Evolutionary conservation across 495 filamentous ascomycete genomes (phyloP), one percentile per base, ranked within the genome.

Genomic region (Cladorrhinum samala): DNA sequence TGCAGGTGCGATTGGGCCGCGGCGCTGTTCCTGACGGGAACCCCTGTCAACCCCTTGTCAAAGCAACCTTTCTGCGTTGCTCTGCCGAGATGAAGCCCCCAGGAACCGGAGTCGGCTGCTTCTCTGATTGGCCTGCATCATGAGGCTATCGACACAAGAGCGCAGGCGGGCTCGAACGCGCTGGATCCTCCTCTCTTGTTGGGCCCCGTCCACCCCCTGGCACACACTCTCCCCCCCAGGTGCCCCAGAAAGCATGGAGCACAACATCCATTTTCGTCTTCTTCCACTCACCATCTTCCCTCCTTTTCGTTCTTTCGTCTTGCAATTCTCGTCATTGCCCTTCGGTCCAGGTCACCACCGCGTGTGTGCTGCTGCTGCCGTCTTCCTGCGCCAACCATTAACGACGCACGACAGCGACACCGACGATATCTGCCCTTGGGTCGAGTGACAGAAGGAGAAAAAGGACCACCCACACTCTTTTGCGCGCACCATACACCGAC

Each of bases 1-100:
- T 45, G 46, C 46, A 21, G 16, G 33, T 47, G 4, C 36, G 21
- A 58, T 54, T 58, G 56, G 56, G 40, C 40, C 38, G 46, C 14
- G 4, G 1, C 21, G 0, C 17, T 19, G 51, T 54, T 24, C 55
- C 55, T 53, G 55, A 37, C 36, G 13, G n/a, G n/a, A n/a, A n/a
- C n/a, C n/a, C n/a, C n/a, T n/a, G n/a, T n/a, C n/a, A 24, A 8
- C 19, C 46, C 55, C 55, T 51, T 58, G 56, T 21, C 36, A 24
- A 48, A 21, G 24, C 17, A 36, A 42, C 40, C 44, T 46, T 45
- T 52, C 53, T 33, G 27, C 27, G 11, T 33, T 11, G 5, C 11
- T 33, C 39, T 58, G 51, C 56, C 56, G 56, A 58, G 56, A 58
- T 54, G 56, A 54, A 41, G 49, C 38, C 11, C n/a, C 49, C 56